These are phyloP conservation scores for Stagonosporopsis vannaccii DNA, from an alignment of 2,329 filamentous ascomycete genomes.

Conservation along the genomic window DNA sequence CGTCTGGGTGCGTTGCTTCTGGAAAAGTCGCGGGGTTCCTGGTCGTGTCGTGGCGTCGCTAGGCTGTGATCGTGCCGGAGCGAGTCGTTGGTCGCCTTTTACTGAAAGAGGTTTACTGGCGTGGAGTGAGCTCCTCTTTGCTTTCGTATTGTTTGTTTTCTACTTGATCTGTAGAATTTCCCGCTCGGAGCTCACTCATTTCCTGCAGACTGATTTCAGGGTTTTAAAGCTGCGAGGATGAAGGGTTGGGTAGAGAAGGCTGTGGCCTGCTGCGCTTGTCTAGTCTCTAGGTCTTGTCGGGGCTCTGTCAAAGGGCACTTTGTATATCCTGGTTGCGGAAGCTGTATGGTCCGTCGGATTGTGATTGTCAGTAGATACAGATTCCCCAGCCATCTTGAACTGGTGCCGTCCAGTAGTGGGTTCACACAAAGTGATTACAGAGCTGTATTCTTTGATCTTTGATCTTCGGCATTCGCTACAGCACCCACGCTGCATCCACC, in stretches of 20 bases:
- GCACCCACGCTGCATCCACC: neutral
- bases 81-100: neutral
- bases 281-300: too few species aligned
- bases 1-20: too few species aligned
- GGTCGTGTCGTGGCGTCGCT: too few species aligned
- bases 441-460: neutral
- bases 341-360: neutral
- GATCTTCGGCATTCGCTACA: neutral
- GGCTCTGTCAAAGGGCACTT: too few species aligned
- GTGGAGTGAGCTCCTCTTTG: neutral
- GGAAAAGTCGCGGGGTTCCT: too few species aligned
- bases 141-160: neutral
- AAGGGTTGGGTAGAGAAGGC: neutral
- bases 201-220: neutral
- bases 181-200: neutral
- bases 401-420: neutral
- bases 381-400: neutral
- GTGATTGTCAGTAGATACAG: neutral
- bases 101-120: neutral
- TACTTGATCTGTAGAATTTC: neutral
- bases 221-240: neutral
- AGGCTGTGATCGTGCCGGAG: too few species aligned
- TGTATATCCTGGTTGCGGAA: too few species aligned
- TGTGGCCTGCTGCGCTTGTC: too few species aligned
- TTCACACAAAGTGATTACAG: too few species aligned